Percentiles rank a stretch among this genome's conserved stretches.
Conservation (phyloP, 164 flowering plant species). For the Paratinospora sagittata region DNA sequence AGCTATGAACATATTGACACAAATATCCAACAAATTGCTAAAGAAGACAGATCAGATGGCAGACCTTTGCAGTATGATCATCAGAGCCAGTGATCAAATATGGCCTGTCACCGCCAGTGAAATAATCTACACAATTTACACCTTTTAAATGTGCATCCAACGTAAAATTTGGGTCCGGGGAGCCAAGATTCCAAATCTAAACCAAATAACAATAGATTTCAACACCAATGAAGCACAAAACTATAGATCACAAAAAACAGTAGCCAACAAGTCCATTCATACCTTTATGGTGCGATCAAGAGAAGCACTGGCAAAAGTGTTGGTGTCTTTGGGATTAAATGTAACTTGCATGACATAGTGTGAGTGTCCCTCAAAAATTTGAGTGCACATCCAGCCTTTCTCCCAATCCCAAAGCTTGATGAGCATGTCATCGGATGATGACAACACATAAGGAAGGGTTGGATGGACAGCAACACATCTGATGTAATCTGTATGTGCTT, state of each 20-base stretch:
- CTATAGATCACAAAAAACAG: neutral
- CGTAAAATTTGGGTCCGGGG: slow-evolving; percentile 88
- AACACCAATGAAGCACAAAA: neutral
- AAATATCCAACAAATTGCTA: neutral
- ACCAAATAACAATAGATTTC: neutral
- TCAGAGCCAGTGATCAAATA: slow-evolving; percentile 91
- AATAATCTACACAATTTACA: slow-evolving; percentile 89
- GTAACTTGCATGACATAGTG: too few species aligned
- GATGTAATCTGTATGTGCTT: slow-evolving; percentile 87
- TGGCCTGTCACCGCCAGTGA: slow-evolving; percentile 87
- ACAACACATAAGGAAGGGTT: slow-evolving; percentile 78
- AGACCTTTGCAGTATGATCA: slow-evolving; percentile 95
- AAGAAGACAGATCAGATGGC: neutral
- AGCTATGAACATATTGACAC: neutral
- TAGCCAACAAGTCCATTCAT: slow-evolving; percentile 7
- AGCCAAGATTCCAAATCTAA: slow-evolving; percentile 96
- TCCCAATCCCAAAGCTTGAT: slow-evolving; percentile 99
- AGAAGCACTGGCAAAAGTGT: too few species aligned
- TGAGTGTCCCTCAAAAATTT: slow-evolving; percentile 91
- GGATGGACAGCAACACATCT: too few species aligned
- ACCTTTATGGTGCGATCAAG: slow-evolving; percentile 98
- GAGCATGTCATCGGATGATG: slow-evolving; percentile 95
- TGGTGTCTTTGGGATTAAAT: too few species aligned
- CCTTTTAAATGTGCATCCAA: slow-evolving; percentile 92
- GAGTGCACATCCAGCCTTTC: slow-evolving; percentile 83